phyloP scores from a whole-genome alignment of 441 rosid species.

The Populus hybrid region DNA sequence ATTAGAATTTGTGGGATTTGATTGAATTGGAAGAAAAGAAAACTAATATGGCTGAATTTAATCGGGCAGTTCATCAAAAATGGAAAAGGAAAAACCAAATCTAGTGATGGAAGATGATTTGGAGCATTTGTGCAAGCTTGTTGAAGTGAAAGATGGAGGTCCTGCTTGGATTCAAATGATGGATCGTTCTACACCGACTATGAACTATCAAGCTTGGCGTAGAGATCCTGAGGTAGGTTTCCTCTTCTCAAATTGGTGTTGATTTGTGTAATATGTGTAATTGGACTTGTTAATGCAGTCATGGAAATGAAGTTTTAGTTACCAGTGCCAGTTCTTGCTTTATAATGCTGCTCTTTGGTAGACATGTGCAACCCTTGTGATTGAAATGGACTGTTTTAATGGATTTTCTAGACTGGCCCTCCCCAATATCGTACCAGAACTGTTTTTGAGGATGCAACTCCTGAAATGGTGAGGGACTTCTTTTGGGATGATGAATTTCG shows the following conservation, averaged over 20 bases:
- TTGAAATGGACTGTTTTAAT: constrained; percentile 20
- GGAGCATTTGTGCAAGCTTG: too few species aligned
- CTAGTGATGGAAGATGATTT: too few species aligned
- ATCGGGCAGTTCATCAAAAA: too few species aligned
- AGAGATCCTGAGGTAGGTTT: too few species aligned
- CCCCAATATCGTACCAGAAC: constrained; percentile 90
- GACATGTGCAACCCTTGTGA: not conserved
- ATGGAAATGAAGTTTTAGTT: not conserved
- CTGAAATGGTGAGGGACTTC: constrained; percentile 87
- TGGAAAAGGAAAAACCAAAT: too few species aligned
- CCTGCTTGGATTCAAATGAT: too few species aligned
- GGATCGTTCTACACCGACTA: too few species aligned
- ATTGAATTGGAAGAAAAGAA: too few species aligned
- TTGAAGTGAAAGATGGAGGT: too few species aligned
- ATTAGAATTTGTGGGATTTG: not conserved
- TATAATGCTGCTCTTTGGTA: constrained; percentile 1
- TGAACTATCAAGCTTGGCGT: too few species aligned
- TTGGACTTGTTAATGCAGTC: not conserved
- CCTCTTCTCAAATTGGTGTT: too few species aligned
- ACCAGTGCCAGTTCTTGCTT: not conserved
- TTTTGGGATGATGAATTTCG: constrained; percentile 94
- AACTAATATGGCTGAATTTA: too few species aligned
- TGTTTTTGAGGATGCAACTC: constrained; percentile 82
- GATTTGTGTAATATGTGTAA: not conserved
- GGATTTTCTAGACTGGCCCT: constrained; percentile 62